Percentiles rank a stretch among this genome's conserved stretches.
These are phyloP conservation scores for Ulota crispa DNA, from an alignment of 225 moss, liverwort and hornwort species.

Conservation along the genomic window DNA sequence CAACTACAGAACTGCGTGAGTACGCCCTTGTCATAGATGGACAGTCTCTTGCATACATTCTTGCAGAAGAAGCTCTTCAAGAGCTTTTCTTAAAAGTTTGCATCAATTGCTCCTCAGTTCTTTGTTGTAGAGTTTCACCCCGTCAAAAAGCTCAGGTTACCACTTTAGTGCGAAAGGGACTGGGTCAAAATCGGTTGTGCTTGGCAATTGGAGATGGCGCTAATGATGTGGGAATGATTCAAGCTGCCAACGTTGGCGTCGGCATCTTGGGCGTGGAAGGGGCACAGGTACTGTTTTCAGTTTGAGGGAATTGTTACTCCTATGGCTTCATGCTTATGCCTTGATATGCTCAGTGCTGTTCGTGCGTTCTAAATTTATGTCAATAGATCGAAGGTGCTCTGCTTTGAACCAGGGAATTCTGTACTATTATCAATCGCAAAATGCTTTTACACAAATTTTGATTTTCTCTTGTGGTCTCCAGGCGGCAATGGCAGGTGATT, in stretches of 20 bases:
- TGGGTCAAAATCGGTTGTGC: slow-evolving; percentile 76
- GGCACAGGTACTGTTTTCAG: slow-evolving; percentile 61
- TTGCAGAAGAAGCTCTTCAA: slow-evolving; percentile 65
- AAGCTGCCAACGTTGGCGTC: slow-evolving; percentile 91
- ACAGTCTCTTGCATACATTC: slow-evolving; percentile 71
- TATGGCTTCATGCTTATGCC: not conserved
- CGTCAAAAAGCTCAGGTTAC: slow-evolving; percentile 92
- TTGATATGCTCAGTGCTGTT: not conserved
- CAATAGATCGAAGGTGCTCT: not conserved
- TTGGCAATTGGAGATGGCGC: slow-evolving; percentile 95
- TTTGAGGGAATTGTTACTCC: not conserved
- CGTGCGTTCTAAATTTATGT: not conserved
- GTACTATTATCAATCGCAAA: not conserved
- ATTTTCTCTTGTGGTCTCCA: slow-evolving; percentile 25
- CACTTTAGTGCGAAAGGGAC: slow-evolving; percentile 73
- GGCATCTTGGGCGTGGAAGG: slow-evolving; percentile 93
- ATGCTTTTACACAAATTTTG: not conserved
- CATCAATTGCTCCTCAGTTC: slow-evolving; percentile 79
- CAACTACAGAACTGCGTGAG: slow-evolving; percentile 21
- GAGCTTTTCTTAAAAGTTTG: slow-evolving; percentile 72
- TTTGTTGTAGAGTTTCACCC: slow-evolving; percentile 94
- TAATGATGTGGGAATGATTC: slow-evolving; percentile 98
- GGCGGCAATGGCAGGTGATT: slow-evolving; percentile 69
- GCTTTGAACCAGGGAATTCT: not conserved
- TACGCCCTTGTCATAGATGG: slow-evolving; percentile 94